Percentiles rank a stretch among this genome's conserved stretches.
Conservation (phyloP, 2,329 filamentous ascomycete genomes). For the Pseudogymnoascus sp. region DNA sequence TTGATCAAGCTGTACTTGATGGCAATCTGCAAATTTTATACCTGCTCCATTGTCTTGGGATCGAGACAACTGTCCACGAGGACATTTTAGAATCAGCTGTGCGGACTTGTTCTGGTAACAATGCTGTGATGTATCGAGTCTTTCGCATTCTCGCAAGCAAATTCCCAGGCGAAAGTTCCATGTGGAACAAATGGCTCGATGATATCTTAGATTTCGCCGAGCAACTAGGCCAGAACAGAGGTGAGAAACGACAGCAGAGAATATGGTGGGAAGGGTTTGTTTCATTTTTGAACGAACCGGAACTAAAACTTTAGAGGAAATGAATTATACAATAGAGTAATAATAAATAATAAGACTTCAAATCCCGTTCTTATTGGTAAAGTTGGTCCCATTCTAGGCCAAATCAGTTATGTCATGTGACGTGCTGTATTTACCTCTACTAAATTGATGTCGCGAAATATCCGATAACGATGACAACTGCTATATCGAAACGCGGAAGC, state of each 20-base stretch:
- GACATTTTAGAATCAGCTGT: constrained; percentile 6
- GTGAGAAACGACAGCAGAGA: background rate
- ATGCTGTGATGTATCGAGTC: background rate
- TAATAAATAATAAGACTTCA: background rate
- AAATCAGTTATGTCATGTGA: background rate
- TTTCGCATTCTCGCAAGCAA: background rate
- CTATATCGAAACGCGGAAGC: background rate
- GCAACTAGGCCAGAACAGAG: background rate
- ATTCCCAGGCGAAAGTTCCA: background rate
- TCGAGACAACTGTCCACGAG: background rate
- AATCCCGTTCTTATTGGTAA: background rate
- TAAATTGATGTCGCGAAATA: background rate
- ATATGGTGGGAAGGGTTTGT: constrained; percentile 2
- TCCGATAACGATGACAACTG: background rate
- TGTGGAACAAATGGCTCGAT: background rate
- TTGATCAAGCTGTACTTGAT: constrained; percentile 9
- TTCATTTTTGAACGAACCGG: background rate
- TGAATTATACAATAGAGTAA: background rate
- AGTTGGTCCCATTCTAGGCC: background rate
- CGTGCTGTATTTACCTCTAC: background rate
- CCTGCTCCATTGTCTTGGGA: constrained; percentile 10
- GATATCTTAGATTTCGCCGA: constrained; percentile 5
- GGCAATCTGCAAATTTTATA: constrained; percentile 10
- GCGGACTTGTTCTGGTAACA: background rate
- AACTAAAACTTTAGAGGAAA: background rate